Base-by-base conservation (phyloP, 306 rosid species). In the Castanospermum australe region DNA sequence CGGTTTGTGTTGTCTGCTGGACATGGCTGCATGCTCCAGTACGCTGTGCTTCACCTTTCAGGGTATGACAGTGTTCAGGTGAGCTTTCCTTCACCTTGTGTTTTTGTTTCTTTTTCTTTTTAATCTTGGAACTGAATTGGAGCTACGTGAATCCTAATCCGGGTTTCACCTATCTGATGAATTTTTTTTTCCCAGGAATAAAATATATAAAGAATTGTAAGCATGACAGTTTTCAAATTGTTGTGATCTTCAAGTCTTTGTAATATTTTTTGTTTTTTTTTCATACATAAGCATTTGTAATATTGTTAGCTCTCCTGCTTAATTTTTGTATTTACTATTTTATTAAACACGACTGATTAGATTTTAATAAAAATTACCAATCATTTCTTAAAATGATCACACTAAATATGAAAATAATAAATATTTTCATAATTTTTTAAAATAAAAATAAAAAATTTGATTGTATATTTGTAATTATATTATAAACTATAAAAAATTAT, bases 1-100 rank as follows among this genome's bases (percentile, higher is more conserved):
- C 87, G 99, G 8, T 96, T 96, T 18, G 60, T 96, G 24, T 32
- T 96, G 73, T 96, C 99, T 38, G 99, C 99, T 69, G 99, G 99
- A 1, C 99, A 96, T 75, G 99, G 99, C 0, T 96, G 99, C 74
- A 96, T 96, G 99, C 86, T 96, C n/a, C 99, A 96, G 86, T 96
- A 96, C 38, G 98, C 99, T 81, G 84, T 96, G 45, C 99, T 92
- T 69, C 97, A 92, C 79, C 93, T 94, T n/a, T 97, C 98, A 5
- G 98, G 97, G 1, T 94, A 96, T 82, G 97, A 96, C 52, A 88
- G 91, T 61, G 90, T 93, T 30, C 30, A 52, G 91, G 99, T 94
- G 20, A 6, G 13, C 38, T 17, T 33, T 11, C 8, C 6, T 45
- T 75, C 33, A 5, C 5, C 6, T 1, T 22, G 0, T 30, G 28